phyloP scores from a whole-genome alignment of 1,284 basidiomycete genomes.

The Golubevia pallescens region DNA sequence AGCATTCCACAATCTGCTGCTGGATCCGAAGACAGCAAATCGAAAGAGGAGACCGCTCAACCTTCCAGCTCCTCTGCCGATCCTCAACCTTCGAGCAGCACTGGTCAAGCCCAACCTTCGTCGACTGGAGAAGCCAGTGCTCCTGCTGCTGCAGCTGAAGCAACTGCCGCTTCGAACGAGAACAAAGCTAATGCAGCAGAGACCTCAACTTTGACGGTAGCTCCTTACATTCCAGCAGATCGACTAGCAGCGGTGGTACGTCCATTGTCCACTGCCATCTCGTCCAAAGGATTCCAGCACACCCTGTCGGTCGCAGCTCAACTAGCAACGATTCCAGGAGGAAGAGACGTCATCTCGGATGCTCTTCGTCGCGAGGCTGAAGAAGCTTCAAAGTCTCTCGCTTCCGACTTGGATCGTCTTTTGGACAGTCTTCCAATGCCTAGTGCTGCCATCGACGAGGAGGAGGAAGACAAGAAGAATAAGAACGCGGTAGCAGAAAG shows the following conservation, averaged over 20 bases:
- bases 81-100: no score
- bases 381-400: slow-evolving; percentile 33
- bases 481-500: slow-evolving; percentile 12
- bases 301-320: slow-evolving; percentile 57
- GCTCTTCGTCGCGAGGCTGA: slow-evolving; percentile 48
- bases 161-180: slow-evolving; percentile 3
- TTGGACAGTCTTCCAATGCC: slow-evolving; percentile 38
- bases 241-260: slow-evolving; percentile 49
- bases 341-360: slow-evolving; percentile 40
- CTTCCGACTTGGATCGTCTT: slow-evolving; percentile 43
- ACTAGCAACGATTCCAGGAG: slow-evolving; percentile 35
- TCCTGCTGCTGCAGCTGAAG: neutral
- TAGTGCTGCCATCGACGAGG: slow-evolving; percentile 20
- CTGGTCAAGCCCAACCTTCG: no score
- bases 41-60: slow-evolving; percentile 6
- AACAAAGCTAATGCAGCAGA: slow-evolving; percentile 6
- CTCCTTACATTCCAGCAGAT: slow-evolving; percentile 34
- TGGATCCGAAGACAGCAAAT: slow-evolving; percentile 10
- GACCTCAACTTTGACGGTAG: neutral
- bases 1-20: slow-evolving; percentile 9
- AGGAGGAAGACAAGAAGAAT: slow-evolving; percentile 18
- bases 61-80: no score
- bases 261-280: slow-evolving; percentile 51
- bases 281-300: slow-evolving; percentile 58
- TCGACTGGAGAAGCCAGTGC: slow-evolving; percentile 1